Percentiles rank a stretch among this genome's conserved stretches.
phyloP scores from a whole-genome alignment of 2,329 filamentous ascomycete genomes.

The Penicillium freii region DNA sequence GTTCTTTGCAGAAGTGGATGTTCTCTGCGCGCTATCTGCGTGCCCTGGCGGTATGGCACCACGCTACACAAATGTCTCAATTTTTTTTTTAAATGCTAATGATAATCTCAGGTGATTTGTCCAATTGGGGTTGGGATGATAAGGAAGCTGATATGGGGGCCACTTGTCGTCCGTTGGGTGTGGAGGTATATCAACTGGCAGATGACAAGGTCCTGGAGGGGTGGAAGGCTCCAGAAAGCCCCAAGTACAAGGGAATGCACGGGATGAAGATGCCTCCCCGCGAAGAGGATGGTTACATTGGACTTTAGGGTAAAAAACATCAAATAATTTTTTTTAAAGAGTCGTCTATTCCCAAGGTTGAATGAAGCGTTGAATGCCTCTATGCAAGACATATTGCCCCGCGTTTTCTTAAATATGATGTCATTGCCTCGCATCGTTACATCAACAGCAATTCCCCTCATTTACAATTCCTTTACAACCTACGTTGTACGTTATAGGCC shows the following conservation, averaged over 20 bases:
- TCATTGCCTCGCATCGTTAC: constrained; percentile 1
- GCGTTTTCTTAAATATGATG: neutral
- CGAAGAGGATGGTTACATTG: constrained; percentile 30
- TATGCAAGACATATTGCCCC: neutral
- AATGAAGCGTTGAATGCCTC: neutral
- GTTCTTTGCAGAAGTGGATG: constrained; percentile 76
- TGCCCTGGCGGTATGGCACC: constrained; percentile 63
- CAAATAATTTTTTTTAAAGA: neutral
- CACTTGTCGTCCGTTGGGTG: constrained; percentile 71
- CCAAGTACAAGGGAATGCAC: constrained; percentile 65
- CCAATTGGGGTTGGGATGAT: constrained; percentile 75
- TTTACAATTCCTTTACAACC: neutral
- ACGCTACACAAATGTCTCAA: neutral
- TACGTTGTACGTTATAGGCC: neutral
- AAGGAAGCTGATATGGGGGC: constrained; percentile 58
- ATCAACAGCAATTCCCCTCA: neutral
- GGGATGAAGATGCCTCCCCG: constrained; percentile 57
- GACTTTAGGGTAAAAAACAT: constrained; percentile 17
- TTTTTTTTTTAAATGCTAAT: constrained; percentile 14
- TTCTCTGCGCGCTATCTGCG: constrained; percentile 64
- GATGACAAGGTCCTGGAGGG: constrained; percentile 55
- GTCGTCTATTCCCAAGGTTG: neutral
- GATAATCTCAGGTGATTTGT: constrained; percentile 60
- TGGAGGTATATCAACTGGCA: constrained; percentile 67
- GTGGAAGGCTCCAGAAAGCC: constrained; percentile 62